phyloP scores from a whole-genome alignment of 495 filamentous ascomycete species.

The Trichoderma gamsii region DNA sequence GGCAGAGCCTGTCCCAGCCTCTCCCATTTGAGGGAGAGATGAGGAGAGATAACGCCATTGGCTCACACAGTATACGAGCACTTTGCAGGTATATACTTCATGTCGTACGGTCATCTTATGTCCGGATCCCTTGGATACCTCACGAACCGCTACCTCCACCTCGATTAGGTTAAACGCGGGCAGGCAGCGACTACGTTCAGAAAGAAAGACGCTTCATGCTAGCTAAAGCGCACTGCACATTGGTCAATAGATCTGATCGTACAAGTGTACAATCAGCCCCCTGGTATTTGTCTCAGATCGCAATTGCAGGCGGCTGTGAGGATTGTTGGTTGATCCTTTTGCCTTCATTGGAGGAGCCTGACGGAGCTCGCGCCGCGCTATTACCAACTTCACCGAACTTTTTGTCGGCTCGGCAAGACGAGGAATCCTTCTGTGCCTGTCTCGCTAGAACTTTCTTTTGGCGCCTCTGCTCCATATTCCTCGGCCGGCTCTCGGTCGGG shows the following conservation, averaged over 20 bases:
- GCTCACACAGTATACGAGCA: too few relatives aligned
- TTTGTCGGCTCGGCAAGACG: not conserved
- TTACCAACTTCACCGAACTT: not conserved
- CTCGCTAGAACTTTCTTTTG: not conserved
- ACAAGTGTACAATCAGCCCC: too few relatives aligned
- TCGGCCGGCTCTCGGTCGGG: conserved; percentile 4
- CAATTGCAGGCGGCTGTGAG: too few relatives aligned
- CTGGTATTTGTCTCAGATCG: too few relatives aligned
- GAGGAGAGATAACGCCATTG: not conserved
- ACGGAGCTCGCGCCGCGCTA: not conserved
- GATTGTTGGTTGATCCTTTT: too few relatives aligned
- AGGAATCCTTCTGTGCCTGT: not conserved
- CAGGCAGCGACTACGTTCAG: not conserved
- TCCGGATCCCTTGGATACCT: not conserved
- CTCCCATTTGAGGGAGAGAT: not conserved
- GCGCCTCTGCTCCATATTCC: not conserved
- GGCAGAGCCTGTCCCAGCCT: not conserved
- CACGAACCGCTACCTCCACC: not conserved
- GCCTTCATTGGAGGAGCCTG: not conserved
- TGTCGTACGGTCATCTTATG: not conserved
- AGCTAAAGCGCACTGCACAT: too few relatives aligned
- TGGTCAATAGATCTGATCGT: too few relatives aligned
- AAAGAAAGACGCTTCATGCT: not conserved
- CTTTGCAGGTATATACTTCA: not conserved
- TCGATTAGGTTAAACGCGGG: not conserved